Percentiles rank a stretch among this genome's conserved stretches.
phyloP scores from a whole-genome alignment of 2,329 filamentous ascomycete genomes.

The Magnaporthales sp. region DNA sequence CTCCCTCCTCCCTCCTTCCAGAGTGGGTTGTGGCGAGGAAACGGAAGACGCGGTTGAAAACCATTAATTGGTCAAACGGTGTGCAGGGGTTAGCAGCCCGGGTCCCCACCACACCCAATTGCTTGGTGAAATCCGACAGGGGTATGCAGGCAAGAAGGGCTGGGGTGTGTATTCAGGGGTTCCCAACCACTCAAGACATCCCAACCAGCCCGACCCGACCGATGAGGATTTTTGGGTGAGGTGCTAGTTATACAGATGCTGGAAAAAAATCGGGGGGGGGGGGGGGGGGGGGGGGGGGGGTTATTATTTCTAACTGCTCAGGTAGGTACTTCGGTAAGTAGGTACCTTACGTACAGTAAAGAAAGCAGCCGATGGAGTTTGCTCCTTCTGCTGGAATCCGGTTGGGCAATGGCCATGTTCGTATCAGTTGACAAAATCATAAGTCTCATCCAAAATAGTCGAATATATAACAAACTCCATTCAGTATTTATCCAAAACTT shows the following conservation, averaged over 20 bases:
- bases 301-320: no score
- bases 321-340: no score
- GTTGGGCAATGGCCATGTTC: background rate
- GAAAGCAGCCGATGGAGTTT: no score
- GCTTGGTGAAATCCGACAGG: background rate
- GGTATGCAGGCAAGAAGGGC: background rate
- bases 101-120: background rate
- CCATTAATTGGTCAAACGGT: background rate
- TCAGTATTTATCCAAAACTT: background rate
- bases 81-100: background rate
- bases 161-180: background rate
- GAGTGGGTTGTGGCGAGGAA: background rate
- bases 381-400: background rate
- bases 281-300: no score
- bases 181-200: background rate
- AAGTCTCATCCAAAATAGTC: background rate
- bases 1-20: background rate
- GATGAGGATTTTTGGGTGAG: no score
- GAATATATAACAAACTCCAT: background rate
- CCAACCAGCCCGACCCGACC: no score
- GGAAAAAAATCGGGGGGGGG: no score
- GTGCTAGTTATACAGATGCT: no score
- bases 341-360: no score
- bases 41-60: background rate
- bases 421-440: background rate